Base-by-base conservation (phyloP, 140 eudicot species). In the Senecio squalidus region DNA sequence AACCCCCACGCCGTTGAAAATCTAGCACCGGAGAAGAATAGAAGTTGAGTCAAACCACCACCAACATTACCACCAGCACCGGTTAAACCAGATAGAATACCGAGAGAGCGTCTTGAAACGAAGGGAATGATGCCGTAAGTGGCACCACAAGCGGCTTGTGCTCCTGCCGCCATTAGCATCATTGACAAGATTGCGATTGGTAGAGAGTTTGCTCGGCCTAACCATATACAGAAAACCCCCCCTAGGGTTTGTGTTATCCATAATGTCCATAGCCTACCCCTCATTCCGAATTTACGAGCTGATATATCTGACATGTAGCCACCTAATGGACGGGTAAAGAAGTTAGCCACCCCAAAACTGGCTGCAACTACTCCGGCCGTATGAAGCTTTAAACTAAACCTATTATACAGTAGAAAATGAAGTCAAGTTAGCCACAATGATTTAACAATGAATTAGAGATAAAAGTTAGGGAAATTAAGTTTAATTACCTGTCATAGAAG, bases 401-500 rank as follows among this genome's bases (percentile, higher is more conserved):
- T 45, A 2, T 45, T 45, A 25, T 0, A 6, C 52, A 5, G 6
- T 45, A 0, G 4, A 45, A 45, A 45, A 18, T 16, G 0, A 17
- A 44, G 6, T 45, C 14, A 13, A 18, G 16, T 13, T 41, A 41
- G 0, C 0, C 22, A 3, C 0, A 13, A 41, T 1, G 0, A 41
- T 0, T 1, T 0, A 5, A 41, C 14, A 15, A 15, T 0, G 1
- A 3, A 41, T n/a, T 40, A 17, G 0, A 3, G 1, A 9, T 13
- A 34, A 17, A 0, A 6, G 8, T 31, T 0, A 31, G 38, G 38
- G 11, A 31, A 0, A 31, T 2, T 11, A 31, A 31, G 38, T 31
- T 26, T 59, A 25, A 5, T 14, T 70, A 82, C 95, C 84, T 82
- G 64, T 86, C 92, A 4, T 64, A 86, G 57, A 86, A 82, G 63